Percentiles rank a stretch among this genome's conserved stretches.
Conservation (phyloP, 176 grass and related monocot genomes). For the Cenchrus fungigraminus region DNA sequence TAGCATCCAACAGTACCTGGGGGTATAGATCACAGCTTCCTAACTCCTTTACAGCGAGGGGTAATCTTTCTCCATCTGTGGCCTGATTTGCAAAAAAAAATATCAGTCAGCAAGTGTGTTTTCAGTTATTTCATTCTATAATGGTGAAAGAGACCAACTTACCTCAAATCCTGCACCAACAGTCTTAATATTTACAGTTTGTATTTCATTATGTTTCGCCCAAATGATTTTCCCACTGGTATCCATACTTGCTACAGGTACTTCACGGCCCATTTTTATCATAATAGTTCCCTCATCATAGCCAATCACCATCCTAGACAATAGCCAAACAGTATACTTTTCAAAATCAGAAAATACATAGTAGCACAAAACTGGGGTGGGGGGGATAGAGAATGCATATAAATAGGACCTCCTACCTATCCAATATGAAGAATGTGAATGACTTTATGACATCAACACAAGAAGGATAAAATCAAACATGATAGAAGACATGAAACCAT, state of each 20-base stretch:
- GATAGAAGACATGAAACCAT: slow-evolving; percentile 22
- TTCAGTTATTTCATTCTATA: slow-evolving; percentile 21
- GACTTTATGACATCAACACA: slow-evolving; percentile 10
- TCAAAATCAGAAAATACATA: slow-evolving; percentile 29
- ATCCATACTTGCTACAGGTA: slow-evolving; percentile 98
- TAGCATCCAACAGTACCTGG: slow-evolving; percentile 65
- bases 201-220: slow-evolving; percentile 98
- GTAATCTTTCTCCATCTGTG: slow-evolving; percentile 94
- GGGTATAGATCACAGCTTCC: slow-evolving; percentile 98
- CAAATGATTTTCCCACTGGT: slow-evolving; percentile 96
- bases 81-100: slow-evolving; percentile 59
- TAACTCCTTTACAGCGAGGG: slow-evolving; percentile 91
- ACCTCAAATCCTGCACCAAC: slow-evolving; percentile 90
- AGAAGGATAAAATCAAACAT: slow-evolving; percentile 10
- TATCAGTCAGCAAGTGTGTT: slow-evolving; percentile 5
- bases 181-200: slow-evolving; percentile 96
- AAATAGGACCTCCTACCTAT: slow-evolving; percentile 18
- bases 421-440: slow-evolving; percentile 30
- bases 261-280: slow-evolving; percentile 99
- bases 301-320: slow-evolving; percentile 91
- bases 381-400: background rate
- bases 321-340: slow-evolving; percentile 10
- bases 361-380: background rate
- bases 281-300: slow-evolving; percentile 97
- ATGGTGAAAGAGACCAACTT: slow-evolving; percentile 30